Evolutionary conservation across 2,329 filamentous ascomycete species (phyloP).

Genomic region (Xylariaceae sp.): DNA sequence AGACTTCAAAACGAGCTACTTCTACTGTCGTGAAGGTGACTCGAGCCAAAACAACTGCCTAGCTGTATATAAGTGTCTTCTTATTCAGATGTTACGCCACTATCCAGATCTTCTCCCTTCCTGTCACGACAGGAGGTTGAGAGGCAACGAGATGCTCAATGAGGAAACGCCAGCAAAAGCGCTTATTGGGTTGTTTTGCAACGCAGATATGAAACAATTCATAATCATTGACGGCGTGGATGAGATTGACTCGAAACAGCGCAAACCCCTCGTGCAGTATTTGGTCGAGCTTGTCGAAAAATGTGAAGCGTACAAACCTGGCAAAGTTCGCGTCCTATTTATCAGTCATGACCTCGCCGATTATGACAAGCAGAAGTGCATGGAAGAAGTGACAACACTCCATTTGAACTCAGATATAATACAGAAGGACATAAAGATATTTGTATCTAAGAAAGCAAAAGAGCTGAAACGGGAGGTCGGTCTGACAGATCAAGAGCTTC

Average conservation of each 20-base stretch:
- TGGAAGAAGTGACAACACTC: not conserved
- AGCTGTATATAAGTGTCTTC: slow-evolving; percentile 42
- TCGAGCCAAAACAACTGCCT: slow-evolving; percentile 37
- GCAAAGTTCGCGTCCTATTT: slow-evolving; percentile 13
- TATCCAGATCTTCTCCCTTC: slow-evolving; percentile 40
- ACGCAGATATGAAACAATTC: slow-evolving; percentile 39
- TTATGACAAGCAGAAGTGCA: slow-evolving; percentile 1
- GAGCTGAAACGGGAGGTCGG: not conserved
- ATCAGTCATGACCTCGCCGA: slow-evolving; percentile 9
- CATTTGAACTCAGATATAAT: not conserved
- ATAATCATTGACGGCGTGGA: slow-evolving; percentile 55
- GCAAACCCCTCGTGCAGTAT: slow-evolving; percentile 40
- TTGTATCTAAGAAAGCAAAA: not conserved
- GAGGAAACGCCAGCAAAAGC: slow-evolving; percentile 34
- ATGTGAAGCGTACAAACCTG: slow-evolving; percentile 6
- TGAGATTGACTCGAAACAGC: slow-evolving; percentile 45
- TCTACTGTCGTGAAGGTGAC: slow-evolving; percentile 50
- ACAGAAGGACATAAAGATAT: not conserved
- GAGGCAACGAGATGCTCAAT: slow-evolving; percentile 37
- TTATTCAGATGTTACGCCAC: slow-evolving; percentile 43
- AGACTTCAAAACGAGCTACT: slow-evolving; percentile 43
- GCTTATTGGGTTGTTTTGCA: slow-evolving; percentile 43
- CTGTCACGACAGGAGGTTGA: slow-evolving; percentile 40
- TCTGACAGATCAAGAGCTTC: slow-evolving; percentile 1
- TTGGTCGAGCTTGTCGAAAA: slow-evolving; percentile 28